phyloP scores from a whole-genome alignment of 805 yeast species.

The Saturnispora saitoi region DNA sequence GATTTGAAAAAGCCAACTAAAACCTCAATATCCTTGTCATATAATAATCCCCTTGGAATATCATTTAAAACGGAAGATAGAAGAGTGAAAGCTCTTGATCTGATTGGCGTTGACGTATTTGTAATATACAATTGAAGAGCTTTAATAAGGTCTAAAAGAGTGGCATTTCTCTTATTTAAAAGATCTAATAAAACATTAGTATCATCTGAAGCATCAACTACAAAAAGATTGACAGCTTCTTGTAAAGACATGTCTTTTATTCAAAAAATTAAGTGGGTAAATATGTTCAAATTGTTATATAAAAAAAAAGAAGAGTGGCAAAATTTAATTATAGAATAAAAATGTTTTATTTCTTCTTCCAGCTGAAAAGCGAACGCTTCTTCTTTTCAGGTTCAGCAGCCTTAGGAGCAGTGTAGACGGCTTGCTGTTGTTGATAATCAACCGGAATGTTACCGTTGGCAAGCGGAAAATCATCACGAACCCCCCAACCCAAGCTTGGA shows the following conservation, averaged over 20 bases:
- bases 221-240: background rate
- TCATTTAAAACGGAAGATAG: conserved; percentile 30
- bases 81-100: conserved; percentile 35
- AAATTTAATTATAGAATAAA: background rate
- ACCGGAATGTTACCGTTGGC: conserved; percentile 32
- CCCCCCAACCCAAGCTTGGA: conserved; percentile 73
- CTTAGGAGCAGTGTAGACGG: conserved; percentile 43
- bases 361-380: conserved; percentile 80
- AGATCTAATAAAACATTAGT: conserved; percentile 3
- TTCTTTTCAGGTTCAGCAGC: conserved; percentile 40
- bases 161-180: conserved; percentile 5
- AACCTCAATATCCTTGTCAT: conserved; percentile 41
- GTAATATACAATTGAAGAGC: conserved; percentile 34
- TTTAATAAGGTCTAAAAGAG: conserved; percentile 11
- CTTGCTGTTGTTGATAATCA: conserved; percentile 26
- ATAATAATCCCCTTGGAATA: conserved; percentile 22
- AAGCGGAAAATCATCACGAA: conserved; percentile 67
- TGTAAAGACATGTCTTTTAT: background rate
- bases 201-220: background rate
- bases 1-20: conserved; percentile 50
- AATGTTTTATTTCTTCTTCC: conserved; percentile 30
- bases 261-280: background rate
- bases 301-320: background rate
- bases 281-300: background rate
- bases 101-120: conserved; percentile 34